phyloP scores from a whole-genome alignment of 2,329 filamentous ascomycete genomes.

The Clonostachys solani region DNA sequence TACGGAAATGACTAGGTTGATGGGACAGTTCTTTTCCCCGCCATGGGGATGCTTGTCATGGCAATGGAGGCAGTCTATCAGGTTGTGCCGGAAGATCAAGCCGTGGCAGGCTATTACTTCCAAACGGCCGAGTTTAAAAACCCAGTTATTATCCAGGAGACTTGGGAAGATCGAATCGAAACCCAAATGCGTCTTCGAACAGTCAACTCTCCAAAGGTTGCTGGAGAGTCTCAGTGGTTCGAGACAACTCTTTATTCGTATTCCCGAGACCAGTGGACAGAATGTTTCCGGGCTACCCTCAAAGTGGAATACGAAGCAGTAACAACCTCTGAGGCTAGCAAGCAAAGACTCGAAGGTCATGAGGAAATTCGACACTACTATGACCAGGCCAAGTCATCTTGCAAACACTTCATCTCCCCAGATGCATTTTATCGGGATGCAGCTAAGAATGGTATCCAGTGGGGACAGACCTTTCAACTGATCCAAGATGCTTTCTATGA shows the following conservation, averaged over 20 bases:
- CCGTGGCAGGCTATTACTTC: not conserved
- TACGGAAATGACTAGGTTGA: no score
- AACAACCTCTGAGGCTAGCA: not conserved
- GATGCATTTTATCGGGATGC: slow-evolving; percentile 8
- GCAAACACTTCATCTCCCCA: not conserved
- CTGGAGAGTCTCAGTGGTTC: not conserved
- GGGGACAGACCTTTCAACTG: slow-evolving; percentile 7
- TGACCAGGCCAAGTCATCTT: not conserved
- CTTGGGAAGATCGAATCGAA: not conserved
- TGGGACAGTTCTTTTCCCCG: slow-evolving; percentile 20
- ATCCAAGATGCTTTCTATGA: not conserved
- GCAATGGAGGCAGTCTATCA: slow-evolving; percentile 18
- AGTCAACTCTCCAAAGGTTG: not conserved
- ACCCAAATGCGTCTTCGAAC: not conserved
- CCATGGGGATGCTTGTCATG: slow-evolving; percentile 9
- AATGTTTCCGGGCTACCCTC: slow-evolving; percentile 10
- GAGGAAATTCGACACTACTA: not conserved
- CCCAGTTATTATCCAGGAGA: not conserved
- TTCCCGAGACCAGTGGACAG: slow-evolving; percentile 5
- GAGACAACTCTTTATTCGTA: not conserved
- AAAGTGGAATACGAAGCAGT: slow-evolving; percentile 5
- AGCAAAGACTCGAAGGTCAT: no score
- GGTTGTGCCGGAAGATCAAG: not conserved
- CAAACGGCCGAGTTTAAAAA: slow-evolving; percentile 1
- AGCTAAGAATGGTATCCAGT: slow-evolving; percentile 7